A percentile compares a stretch with the other conserved stretches of the same genome.
Conservation (phyloP, 2,329 filamentous ascomycete genomes). For the Thielaviopsis euricoi region DNA sequence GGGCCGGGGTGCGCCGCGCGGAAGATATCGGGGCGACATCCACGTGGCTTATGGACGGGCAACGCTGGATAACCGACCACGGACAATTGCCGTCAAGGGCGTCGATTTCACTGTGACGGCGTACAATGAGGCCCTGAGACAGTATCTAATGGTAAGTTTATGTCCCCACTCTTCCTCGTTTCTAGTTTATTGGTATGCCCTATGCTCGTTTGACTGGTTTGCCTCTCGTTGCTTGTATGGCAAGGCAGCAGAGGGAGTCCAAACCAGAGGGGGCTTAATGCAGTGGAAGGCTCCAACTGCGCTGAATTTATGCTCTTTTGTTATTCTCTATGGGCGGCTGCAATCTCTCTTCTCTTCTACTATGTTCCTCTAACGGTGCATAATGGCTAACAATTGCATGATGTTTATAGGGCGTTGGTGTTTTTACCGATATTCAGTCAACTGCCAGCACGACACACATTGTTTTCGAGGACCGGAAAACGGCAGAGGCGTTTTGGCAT, state of each 20-base stretch:
- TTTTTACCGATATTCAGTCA: constrained; percentile 41
- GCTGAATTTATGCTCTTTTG: too few relatives aligned
- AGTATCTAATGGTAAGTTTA: constrained; percentile 49
- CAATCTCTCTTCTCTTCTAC: too few relatives aligned
- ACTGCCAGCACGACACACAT: constrained; percentile 33
- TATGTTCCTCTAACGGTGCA: too few relatives aligned
- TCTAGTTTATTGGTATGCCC: too few relatives aligned
- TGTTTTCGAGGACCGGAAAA: constrained; percentile 50
- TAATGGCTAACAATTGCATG: neutral
- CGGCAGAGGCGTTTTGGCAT: constrained; percentile 54
- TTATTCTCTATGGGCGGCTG: too few relatives aligned
- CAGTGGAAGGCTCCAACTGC: too few relatives aligned
- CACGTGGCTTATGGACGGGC: constrained; percentile 43
- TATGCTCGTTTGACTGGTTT: too few relatives aligned
- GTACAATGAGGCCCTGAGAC: constrained; percentile 52
- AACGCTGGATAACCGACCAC: constrained; percentile 62
- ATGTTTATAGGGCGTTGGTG: constrained; percentile 36
- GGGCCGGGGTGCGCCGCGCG: constrained; percentile 16
- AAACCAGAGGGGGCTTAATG: too few relatives aligned
- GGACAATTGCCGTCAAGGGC: constrained; percentile 46
- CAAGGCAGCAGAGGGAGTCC: too few relatives aligned
- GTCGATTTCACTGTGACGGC: constrained; percentile 44
- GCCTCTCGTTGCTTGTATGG: too few relatives aligned
- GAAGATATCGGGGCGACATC: constrained; percentile 22
- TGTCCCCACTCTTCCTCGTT: too few relatives aligned